Percentiles rank a stretch among this genome's conserved stretches.
These are phyloP conservation scores for Adansonia madagascariensis DNA, from an alignment of 441 rosid species.

Conservation along the genomic window DNA sequence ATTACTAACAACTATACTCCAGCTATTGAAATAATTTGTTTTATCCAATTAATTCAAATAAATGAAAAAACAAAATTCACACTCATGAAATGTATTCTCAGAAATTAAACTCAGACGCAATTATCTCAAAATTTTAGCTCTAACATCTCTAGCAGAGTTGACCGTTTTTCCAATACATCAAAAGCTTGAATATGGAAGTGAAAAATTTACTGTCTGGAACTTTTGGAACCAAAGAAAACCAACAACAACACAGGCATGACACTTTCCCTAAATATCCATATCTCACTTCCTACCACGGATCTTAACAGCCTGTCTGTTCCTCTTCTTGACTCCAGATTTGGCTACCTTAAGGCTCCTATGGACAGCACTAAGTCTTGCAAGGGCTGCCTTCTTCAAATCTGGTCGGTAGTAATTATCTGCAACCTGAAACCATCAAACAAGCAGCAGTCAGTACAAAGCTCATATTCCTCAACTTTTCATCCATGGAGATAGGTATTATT, in stretches of 20 bases:
- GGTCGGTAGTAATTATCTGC: slow-evolving; percentile 66
- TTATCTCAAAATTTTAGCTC: slow-evolving; percentile 12
- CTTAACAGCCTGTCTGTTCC: slow-evolving; percentile 54
- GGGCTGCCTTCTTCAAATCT: slow-evolving; percentile 64
- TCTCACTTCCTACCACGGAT: slow-evolving; percentile 37
- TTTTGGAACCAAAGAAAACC: slow-evolving; percentile 2
- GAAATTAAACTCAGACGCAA: neutral
- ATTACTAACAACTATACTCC: neutral
- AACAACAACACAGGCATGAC: neutral
- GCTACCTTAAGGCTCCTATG: slow-evolving; percentile 62
- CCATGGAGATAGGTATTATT: neutral
- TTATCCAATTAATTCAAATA: neutral
- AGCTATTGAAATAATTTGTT: neutral
- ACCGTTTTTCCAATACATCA: neutral
- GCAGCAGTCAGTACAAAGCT: neutral
- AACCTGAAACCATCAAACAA: slow-evolving; percentile 40
- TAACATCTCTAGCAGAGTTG: neutral
- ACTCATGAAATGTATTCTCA: neutral
- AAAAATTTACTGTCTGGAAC: neutral
- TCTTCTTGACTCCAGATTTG: slow-evolving; percentile 66
- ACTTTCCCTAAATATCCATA: neutral
- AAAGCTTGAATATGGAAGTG: neutral
- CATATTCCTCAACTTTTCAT: neutral
- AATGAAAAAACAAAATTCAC: neutral
- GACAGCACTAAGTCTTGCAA: slow-evolving; percentile 59